phyloP scores from a whole-genome alignment of 805 yeast genomes.

The Ogataea pignaliae region DNA sequence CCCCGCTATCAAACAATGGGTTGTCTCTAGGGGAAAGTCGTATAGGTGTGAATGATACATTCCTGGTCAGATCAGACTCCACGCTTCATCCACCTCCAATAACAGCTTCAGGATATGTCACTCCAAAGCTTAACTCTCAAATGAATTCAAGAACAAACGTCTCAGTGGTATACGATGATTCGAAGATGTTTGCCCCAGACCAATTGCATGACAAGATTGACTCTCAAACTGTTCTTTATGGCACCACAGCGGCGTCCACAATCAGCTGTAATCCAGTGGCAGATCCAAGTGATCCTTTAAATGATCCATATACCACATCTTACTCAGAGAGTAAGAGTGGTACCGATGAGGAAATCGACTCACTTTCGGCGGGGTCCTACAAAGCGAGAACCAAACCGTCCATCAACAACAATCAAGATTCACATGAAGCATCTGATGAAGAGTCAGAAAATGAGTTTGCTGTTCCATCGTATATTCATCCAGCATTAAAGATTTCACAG shows the following conservation, averaged over 20 bases:
- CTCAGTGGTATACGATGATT: no score
- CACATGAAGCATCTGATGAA: slow-evolving; percentile 17
- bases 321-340: slow-evolving; percentile 3
- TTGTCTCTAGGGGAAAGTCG: background rate
- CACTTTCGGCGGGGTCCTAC: no score
- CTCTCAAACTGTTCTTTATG: slow-evolving; percentile 18
- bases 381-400: no score
- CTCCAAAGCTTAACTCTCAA: slow-evolving; percentile 6
- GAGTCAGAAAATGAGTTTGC: slow-evolving; percentile 48
- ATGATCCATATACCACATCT: background rate
- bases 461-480: slow-evolving; percentile 69
- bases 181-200: background rate
- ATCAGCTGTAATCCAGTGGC: no score
- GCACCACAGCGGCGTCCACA: slow-evolving; percentile 6
- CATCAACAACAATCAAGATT: background rate
- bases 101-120: slow-evolving; percentile 10
- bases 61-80: slow-evolving; percentile 14
- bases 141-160: no score
- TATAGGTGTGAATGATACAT: background rate
- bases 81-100: slow-evolving; percentile 19
- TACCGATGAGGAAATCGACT: background rate
- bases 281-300: background rate
- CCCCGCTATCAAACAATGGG: background rate
- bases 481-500: slow-evolving; percentile 71
- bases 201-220: slow-evolving; percentile 6